Evolutionary conservation across 2,329 filamentous ascomycete genomes (phyloP).

Genomic region (Fusarium avenaceum): DNA sequence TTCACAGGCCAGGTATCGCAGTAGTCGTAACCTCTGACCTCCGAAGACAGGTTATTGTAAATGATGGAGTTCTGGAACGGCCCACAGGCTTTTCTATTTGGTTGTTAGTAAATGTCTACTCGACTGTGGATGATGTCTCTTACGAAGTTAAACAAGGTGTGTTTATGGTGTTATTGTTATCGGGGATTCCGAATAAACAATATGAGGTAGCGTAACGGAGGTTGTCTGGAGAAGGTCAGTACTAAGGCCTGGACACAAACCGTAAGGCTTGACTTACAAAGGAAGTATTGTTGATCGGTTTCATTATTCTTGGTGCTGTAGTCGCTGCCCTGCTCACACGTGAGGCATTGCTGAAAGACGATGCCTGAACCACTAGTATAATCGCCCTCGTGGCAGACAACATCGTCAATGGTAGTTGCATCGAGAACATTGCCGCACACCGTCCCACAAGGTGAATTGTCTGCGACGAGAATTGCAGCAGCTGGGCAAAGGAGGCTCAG

Average conservation of each 20-base stretch:
- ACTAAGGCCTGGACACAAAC: too few relatives aligned
- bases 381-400: constrained; percentile 61
- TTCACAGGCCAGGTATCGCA: constrained; percentile 63
- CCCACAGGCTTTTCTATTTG: constrained; percentile 65
- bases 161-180: constrained; percentile 59
- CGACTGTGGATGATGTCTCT: not conserved
- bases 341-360: constrained; percentile 66
- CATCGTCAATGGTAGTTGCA: constrained; percentile 60
- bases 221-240: constrained; percentile 62
- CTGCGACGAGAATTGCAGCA: constrained; percentile 58
- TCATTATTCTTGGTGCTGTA: constrained; percentile 58
- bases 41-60: constrained; percentile 63
- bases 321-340: constrained; percentile 65
- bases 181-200: constrained; percentile 67
- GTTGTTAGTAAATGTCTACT: too few relatives aligned
- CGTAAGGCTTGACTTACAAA: constrained; percentile 62
- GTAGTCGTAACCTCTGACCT: constrained; percentile 64
- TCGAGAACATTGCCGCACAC: constrained; percentile 68
- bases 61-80: constrained; percentile 62
- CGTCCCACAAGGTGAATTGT: constrained; percentile 63
- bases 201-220: constrained; percentile 67
- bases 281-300: constrained; percentile 66
- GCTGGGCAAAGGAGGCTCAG: constrained; percentile 37
- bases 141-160: constrained; percentile 68
- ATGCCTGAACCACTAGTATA: constrained; percentile 59